These are phyloP conservation scores for Aspergillus mulundensis DNA, from an alignment of 495 filamentous ascomycete genomes.

Conservation along the genomic window DNA sequence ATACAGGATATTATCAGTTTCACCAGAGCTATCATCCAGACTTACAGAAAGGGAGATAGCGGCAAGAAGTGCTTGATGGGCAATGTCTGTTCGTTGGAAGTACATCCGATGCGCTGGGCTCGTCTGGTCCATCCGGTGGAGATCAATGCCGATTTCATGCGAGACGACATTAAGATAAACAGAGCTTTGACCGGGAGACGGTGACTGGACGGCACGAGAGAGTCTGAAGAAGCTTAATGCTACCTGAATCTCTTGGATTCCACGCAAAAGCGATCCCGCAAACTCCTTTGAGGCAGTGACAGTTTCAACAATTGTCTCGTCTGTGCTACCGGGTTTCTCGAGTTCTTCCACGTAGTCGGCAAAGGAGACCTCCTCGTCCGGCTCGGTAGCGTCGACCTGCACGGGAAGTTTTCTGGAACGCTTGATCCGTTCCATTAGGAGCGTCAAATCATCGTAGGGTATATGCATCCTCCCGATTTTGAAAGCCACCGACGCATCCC, in stretches of 20 bases:
- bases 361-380: slow-evolving; percentile 58
- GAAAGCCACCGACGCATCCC: slow-evolving; percentile 83
- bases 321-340: slow-evolving; percentile 64
- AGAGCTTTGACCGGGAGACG: slow-evolving; percentile 61
- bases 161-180: slow-evolving; percentile 83
- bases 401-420: slow-evolving; percentile 28
- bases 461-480: slow-evolving; percentile 88
- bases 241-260: slow-evolving; percentile 94
- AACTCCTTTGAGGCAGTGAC: slow-evolving; percentile 94
- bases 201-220: slow-evolving; percentile 66
- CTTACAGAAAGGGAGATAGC: slow-evolving; percentile 89
- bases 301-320: slow-evolving; percentile 74
- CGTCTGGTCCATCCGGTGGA: slow-evolving; percentile 88
- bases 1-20: slow-evolving; percentile 83
- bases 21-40: slow-evolving; percentile 79
- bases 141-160: slow-evolving; percentile 91
- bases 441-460: slow-evolving; percentile 79
- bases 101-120: slow-evolving; percentile 99
- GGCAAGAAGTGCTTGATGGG: slow-evolving; percentile 90
- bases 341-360: slow-evolving; percentile 75
- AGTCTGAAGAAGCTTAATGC: slow-evolving; percentile 89
- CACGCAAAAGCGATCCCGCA: slow-evolving; percentile 80
- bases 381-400: slow-evolving; percentile 34
- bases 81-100: slow-evolving; percentile 87
- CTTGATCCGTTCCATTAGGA: slow-evolving; percentile 53